Conservation (phyloP, 2,329 filamentous ascomycete species). For the Ceratocystis cubensis region DNA sequence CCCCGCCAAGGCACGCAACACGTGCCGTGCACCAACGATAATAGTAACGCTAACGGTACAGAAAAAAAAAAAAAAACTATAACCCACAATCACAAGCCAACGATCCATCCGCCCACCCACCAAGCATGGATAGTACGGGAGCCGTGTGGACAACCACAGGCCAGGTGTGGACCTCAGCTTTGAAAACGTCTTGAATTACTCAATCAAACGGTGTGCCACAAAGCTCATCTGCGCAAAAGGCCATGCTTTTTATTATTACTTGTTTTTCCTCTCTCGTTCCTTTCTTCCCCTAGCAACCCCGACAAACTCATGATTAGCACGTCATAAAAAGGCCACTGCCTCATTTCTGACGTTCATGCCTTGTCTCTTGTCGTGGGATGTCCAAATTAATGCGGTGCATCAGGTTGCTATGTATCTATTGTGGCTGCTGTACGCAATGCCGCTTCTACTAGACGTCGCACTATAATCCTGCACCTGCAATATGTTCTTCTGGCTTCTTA, state of each 20-base stretch:
- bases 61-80: neutral
- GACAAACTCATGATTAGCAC: neutral
- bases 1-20: neutral
- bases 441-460: no score
- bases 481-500: no score
- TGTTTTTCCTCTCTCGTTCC: neutral
- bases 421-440: no score
- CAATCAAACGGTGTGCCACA: neutral
- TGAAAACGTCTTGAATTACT: neutral
- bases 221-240: neutral
- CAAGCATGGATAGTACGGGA: neutral
- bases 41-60: slow-evolving; percentile 6
- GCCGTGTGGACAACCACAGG: neutral
- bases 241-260: neutral
- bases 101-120: no score
- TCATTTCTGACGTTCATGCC: neutral
- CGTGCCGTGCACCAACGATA: neutral
- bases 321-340: neutral
- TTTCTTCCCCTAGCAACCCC: neutral
- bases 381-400: no score
- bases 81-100: neutral
- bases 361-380: no score
- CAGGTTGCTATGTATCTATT: no score
- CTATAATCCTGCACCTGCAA: no score
- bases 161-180: neutral